These are phyloP conservation scores for Apium graveolens DNA, from an alignment of 129 eudicot genomes.

Conservation along the genomic window DNA sequence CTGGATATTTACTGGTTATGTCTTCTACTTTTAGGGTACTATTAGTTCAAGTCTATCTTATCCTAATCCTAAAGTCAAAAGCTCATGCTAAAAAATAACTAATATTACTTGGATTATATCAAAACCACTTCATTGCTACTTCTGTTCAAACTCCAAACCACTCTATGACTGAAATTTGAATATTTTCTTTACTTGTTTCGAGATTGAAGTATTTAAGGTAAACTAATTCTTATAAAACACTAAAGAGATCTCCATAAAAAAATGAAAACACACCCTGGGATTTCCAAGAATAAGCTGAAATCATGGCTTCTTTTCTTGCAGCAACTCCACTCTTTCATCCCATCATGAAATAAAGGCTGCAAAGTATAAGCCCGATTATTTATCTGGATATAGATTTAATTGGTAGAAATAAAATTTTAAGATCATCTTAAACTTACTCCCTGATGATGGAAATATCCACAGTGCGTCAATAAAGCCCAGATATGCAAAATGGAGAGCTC, in stretches of 20 bases:
- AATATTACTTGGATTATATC: not conserved
- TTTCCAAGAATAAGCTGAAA: slow-evolving; percentile 81
- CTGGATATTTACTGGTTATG: too few relatives aligned
- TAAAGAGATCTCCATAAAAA: slow-evolving; percentile 1
- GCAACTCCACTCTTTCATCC: slow-evolving; percentile 99
- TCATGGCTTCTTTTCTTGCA: slow-evolving; percentile 98
- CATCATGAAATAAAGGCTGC: slow-evolving; percentile 96
- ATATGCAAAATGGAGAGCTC: slow-evolving; percentile 27
- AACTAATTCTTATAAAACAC: not conserved
- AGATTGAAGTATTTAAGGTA: not conserved
- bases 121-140: not conserved
- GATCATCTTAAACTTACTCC: slow-evolving; percentile 49
- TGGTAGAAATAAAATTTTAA: not conserved
- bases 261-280: slow-evolving; percentile 70
- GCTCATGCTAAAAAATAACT: not conserved
- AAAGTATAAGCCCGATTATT: slow-evolving; percentile 10
- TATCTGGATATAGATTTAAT: not conserved
- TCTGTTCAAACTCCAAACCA: not conserved
- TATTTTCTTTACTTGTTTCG: not conserved
- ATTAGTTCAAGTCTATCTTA: not conserved
- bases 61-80: not conserved
- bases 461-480: slow-evolving; percentile 20
- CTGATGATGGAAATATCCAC: slow-evolving; percentile 30
- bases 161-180: not conserved
- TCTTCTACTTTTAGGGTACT: not conserved